phyloP scores from a whole-genome alignment of 2,329 filamentous ascomycete genomes.

The Diplodia corticola region DNA sequence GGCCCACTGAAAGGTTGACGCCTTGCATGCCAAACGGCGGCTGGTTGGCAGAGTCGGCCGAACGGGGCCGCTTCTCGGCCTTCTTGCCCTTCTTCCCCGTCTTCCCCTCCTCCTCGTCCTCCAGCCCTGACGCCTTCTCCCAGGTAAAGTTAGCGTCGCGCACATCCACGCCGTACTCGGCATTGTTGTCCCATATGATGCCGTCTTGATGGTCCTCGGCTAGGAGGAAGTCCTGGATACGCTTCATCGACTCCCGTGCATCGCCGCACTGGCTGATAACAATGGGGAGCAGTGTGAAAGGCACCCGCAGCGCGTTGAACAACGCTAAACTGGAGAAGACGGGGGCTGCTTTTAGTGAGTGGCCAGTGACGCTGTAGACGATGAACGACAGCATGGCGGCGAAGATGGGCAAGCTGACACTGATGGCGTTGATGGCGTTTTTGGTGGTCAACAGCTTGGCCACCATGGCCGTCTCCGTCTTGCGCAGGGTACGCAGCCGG shows the following conservation, averaged over 20 bases:
- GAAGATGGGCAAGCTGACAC: constrained; percentile 86
- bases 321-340: constrained; percentile 92
- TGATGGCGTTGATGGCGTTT: constrained; percentile 80
- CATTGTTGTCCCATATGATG: constrained; percentile 56
- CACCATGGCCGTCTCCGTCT: constrained; percentile 77
- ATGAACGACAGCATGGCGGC: constrained; percentile 96
- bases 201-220: constrained; percentile 83
- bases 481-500: constrained; percentile 71
- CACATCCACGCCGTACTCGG: constrained; percentile 65
- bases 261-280: constrained; percentile 89
- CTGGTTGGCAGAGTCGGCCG: constrained; percentile 42
- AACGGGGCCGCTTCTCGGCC: constrained; percentile 48
- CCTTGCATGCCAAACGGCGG: constrained; percentile 73
- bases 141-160: constrained; percentile 79
- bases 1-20: constrained; percentile 66
- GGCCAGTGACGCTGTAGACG: constrained; percentile 65
- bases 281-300: constrained; percentile 83
- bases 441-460: constrained; percentile 79
- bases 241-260: constrained; percentile 78
- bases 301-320: constrained; percentile 89
- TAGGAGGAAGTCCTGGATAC: constrained; percentile 84
- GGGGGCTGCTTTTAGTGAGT: constrained; percentile 69
- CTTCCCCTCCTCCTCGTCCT: constrained; percentile 26
- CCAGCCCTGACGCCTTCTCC: constrained; percentile 66
- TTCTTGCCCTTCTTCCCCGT: constrained; percentile 42